These are phyloP conservation scores for Cyberlindnera amylophila DNA, from an alignment of 805 yeast genomes.

Conservation along the genomic window DNA sequence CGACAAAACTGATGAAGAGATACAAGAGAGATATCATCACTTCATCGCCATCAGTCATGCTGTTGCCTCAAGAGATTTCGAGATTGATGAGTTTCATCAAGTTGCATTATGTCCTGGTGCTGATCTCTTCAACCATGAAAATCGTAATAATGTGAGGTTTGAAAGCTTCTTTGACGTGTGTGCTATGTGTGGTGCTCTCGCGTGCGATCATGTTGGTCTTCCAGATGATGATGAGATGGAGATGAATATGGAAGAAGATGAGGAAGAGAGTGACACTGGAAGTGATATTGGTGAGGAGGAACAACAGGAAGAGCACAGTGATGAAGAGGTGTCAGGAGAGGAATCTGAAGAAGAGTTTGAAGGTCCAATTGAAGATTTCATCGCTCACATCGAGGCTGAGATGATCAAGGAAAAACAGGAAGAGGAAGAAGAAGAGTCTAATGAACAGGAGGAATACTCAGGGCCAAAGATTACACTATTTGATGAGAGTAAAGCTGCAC, in stretches of 20 bases:
- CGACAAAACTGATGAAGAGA: conserved; percentile 24
- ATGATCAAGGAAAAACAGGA: conserved; percentile 13
- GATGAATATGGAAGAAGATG: conserved; percentile 6
- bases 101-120: conserved; percentile 87
- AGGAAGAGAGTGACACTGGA: conserved; percentile 14
- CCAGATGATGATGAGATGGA: conserved; percentile 14
- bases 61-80: conserved; percentile 76
- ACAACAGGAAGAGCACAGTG: conserved; percentile 11
- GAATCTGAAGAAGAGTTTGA: conserved; percentile 22
- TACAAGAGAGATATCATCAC: conserved; percentile 31
- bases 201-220: conserved; percentile 30
- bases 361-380: conserved; percentile 28
- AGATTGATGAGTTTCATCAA: conserved; percentile 71
- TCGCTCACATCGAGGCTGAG: conserved; percentile 28
- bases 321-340: conserved; percentile 16
- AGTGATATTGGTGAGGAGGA: conserved; percentile 4
- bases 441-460: conserved; percentile 14
- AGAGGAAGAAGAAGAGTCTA: conserved; percentile 16
- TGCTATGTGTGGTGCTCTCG: conserved; percentile 43
- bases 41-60: conserved; percentile 60
- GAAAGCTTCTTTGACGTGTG: conserved; percentile 54
- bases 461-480: conserved; percentile 9
- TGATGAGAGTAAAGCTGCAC: conserved; percentile 33
- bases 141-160: conserved; percentile 62
- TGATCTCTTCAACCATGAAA: conserved; percentile 78